phyloP scores from a whole-genome alignment of 352 stramenopile genomes.

The Salisapilia sapeloensis region DNA sequence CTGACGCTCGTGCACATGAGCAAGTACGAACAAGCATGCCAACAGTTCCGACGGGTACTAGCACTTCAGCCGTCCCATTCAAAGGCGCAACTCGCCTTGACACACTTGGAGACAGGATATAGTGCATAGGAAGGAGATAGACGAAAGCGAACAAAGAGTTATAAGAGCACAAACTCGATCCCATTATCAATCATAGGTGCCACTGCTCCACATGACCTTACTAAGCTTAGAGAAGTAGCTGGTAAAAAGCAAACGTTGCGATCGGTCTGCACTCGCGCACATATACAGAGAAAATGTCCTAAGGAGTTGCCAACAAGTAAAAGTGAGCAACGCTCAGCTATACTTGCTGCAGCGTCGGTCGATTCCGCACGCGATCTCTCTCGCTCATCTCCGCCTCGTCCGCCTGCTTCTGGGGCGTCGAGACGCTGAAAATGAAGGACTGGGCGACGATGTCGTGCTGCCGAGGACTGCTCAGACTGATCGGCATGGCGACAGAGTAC shows the following conservation, averaged over 20 bases:
- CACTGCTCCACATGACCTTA: slow-evolving; percentile 5
- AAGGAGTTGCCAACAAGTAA: slow-evolving; percentile 4
- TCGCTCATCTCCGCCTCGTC: slow-evolving; percentile 12
- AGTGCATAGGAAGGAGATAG: too few species aligned
- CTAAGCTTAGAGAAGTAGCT: too few species aligned
- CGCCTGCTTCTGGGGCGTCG: slow-evolving; percentile 52
- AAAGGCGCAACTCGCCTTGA: slow-evolving; percentile 15
- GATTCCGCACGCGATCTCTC: neutral
- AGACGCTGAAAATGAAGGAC: slow-evolving; percentile 78
- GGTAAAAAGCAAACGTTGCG: too few species aligned
- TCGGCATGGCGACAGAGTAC: slow-evolving; percentile 79
- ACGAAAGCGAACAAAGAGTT: too few species aligned
- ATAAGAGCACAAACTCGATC: too few species aligned
- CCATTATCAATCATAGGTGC: too few species aligned
- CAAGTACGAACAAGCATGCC: slow-evolving; percentile 7
- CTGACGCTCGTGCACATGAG: slow-evolving; percentile 27
- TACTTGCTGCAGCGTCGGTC: neutral
- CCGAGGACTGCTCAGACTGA: slow-evolving; percentile 66
- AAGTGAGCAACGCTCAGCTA: too few species aligned
- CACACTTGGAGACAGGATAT: slow-evolving; percentile 7
- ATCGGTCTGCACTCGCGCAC: too few species aligned
- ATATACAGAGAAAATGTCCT: too few species aligned
- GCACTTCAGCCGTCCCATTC: slow-evolving; percentile 14
- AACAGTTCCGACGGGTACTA: slow-evolving; percentile 14
- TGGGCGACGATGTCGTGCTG: slow-evolving; percentile 80